phyloP scores from a whole-genome alignment of 305 asterid genomes.

The Ilex paraguariensis region DNA sequence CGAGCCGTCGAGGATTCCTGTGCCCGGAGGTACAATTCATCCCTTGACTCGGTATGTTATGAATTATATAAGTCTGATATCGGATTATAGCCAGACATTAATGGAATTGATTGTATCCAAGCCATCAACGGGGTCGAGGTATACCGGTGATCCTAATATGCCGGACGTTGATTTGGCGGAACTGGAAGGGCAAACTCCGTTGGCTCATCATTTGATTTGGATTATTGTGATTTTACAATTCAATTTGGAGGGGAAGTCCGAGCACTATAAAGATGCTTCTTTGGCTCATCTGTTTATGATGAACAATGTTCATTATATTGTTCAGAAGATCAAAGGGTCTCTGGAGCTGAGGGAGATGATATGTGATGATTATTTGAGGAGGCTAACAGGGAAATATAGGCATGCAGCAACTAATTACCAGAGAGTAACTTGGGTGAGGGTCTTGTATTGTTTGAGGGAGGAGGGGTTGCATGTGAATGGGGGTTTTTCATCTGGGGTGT shows the following conservation, averaged over 20 bases:
- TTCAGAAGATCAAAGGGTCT: slow-evolving; percentile 31
- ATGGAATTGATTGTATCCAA: slow-evolving; percentile 54
- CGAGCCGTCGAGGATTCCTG: slow-evolving; percentile 55
- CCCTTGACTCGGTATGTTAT: slow-evolving; percentile 77
- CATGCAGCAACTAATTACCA: slow-evolving; percentile 42
- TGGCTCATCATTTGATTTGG: slow-evolving; percentile 70
- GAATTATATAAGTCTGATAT: slow-evolving; percentile 64
- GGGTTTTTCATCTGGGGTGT: slow-evolving; percentile 42
- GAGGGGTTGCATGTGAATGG: slow-evolving; percentile 44
- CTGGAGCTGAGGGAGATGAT: slow-evolving; percentile 38
- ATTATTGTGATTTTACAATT: slow-evolving; percentile 35
- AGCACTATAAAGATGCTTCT: slow-evolving; percentile 33
- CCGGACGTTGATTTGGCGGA: slow-evolving; percentile 68
- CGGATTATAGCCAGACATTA: slow-evolving; percentile 60
- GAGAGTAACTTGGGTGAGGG: slow-evolving; percentile 46
- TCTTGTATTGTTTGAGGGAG: slow-evolving; percentile 45
- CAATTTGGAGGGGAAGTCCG: slow-evolving; percentile 37
- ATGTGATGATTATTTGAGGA: slow-evolving; percentile 30
- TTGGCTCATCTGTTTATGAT: slow-evolving; percentile 39
- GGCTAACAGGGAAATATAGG: slow-evolving; percentile 26
- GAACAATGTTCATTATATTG: slow-evolving; percentile 42
- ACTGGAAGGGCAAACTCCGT: slow-evolving; percentile 39
- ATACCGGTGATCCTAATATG: slow-evolving; percentile 48
- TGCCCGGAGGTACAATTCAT: slow-evolving; percentile 76
- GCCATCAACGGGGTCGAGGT: slow-evolving; percentile 56